Evolutionary conservation across 2,329 filamentous ascomycete species (phyloP).

Genomic region (Sporothrix pseudoabietina): DNA sequence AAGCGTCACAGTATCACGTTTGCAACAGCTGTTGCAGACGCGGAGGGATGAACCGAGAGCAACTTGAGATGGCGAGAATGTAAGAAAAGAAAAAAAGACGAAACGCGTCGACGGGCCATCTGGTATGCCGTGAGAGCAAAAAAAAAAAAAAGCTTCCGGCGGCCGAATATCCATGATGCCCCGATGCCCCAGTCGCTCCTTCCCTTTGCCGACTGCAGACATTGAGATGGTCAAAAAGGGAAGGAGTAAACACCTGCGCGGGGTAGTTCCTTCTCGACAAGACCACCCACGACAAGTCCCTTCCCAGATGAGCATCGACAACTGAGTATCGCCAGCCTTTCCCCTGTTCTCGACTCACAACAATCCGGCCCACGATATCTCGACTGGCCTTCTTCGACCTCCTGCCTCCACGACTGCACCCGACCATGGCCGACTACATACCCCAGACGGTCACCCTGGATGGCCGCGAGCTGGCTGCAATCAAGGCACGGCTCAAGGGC

Average conservation of each 20-base stretch:
- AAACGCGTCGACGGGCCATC: not conserved
- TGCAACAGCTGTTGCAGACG: not conserved
- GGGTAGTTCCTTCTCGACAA: not conserved
- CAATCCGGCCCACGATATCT: not conserved
- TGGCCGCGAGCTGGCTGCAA: slow-evolving; percentile 29
- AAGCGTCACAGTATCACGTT: not conserved
- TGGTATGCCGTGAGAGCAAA: not conserved
- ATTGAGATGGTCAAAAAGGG: not conserved
- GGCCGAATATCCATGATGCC: not conserved
- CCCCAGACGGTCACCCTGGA: slow-evolving; percentile 34
- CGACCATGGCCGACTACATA: slow-evolving; percentile 20
- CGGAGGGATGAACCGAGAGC: not conserved
- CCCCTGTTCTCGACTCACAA: no score
- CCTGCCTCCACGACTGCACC: not conserved
- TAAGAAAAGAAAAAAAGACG: not conserved
- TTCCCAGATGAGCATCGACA: not conserved
- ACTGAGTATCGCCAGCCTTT: not conserved
- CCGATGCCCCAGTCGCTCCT: not conserved
- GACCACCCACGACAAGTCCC: not conserved
- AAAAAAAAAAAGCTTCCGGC: not conserved
- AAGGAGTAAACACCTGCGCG: not conserved
- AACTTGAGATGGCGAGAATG: not conserved
- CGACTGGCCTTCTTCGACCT: not conserved
- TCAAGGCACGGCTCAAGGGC: slow-evolving; percentile 26
- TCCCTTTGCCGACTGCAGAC: not conserved